Evolutionary conservation across 106 monocot genomes (phyloP), one percentile per base, ranked within the genome.

Genomic region (Triglochin maritima): DNA sequence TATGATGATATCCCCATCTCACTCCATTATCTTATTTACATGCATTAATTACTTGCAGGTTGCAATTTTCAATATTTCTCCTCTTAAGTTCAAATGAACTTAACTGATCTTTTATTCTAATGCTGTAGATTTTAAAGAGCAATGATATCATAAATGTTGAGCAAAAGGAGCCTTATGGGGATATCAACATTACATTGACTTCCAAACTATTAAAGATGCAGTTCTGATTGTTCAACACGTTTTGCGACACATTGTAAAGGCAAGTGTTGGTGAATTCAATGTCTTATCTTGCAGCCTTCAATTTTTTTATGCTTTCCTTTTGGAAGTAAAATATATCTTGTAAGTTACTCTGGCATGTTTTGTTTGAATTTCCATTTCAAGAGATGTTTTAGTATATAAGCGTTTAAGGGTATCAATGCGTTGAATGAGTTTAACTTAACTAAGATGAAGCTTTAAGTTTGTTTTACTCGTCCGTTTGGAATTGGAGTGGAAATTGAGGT

Each of bases 101-200:
- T 42, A 12, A 5, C 10, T n/a, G 12, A 47, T 60, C 16, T 29
- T 7, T 60, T 44, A 10, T 13, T 10, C 16, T 62, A 7, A 2
- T 62, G 42, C 41, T 46, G 6, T 64, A 92, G 87, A 82, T 87
- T 62, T 61, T 92, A 29, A 92, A 82, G 71, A 83, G 67, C 60
- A 72, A 16, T 66, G 78, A 61, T 5, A 69, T 80, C 60, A 80
- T 95, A n/a, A 74, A 81, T 68, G 87, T 90, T 14, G 53, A 82
- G 61, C 90, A 95, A 74, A 61, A 73, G 15, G 82, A 85, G 79
- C 43, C 85, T 42, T 95, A 95, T 74, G 85, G 78, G n/a, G 90
- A 87, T 65, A 87, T 95, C 56, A 57, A 63, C 44, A 71, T 95
- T 74, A 81, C 81, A 43, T 47, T 72, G 47, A 94, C 52, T 65